These are phyloP conservation scores for Rubus parviflorus DNA, from an alignment of 306 rosid species.

Conservation along the genomic window DNA sequence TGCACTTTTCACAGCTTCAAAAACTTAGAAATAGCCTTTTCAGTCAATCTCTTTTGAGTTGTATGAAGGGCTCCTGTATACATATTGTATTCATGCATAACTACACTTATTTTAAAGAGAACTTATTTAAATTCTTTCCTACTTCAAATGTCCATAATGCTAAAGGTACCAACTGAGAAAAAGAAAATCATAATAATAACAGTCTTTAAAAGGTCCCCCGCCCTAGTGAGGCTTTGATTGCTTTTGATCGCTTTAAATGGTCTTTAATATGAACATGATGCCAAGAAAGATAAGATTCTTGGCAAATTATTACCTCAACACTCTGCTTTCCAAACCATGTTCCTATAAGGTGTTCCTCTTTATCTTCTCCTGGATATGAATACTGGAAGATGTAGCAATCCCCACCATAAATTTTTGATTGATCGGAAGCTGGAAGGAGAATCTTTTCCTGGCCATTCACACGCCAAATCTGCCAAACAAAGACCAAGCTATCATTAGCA, in stretches of 20 bases:
- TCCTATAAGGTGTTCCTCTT: conserved; percentile 81
- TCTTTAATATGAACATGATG: not conserved
- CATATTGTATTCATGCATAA: not conserved
- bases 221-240: not conserved
- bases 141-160: not conserved
- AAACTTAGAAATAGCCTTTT: not conserved
- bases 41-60: not conserved
- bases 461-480: conserved; percentile 78
- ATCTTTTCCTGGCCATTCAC: conserved; percentile 78
- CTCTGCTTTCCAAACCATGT: conserved; percentile 92
- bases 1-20: not conserved
- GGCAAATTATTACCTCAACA: conserved; percentile 69
- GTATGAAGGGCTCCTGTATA: not conserved
- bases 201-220: not conserved
- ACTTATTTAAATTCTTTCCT: not conserved
- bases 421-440: conserved; percentile 73
- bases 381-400: conserved; percentile 92
- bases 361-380: conserved; percentile 91
- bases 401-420: conserved; percentile 85
- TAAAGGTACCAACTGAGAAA: not conserved
- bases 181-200: not conserved
- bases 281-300: conserved; percentile 11
- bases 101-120: not conserved
- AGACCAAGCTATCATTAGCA: conserved; percentile 35
- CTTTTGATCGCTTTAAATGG: not conserved